phyloP scores from a whole-genome alignment of 352 stramenopile genomes.

The Pythium sp. region DNA sequence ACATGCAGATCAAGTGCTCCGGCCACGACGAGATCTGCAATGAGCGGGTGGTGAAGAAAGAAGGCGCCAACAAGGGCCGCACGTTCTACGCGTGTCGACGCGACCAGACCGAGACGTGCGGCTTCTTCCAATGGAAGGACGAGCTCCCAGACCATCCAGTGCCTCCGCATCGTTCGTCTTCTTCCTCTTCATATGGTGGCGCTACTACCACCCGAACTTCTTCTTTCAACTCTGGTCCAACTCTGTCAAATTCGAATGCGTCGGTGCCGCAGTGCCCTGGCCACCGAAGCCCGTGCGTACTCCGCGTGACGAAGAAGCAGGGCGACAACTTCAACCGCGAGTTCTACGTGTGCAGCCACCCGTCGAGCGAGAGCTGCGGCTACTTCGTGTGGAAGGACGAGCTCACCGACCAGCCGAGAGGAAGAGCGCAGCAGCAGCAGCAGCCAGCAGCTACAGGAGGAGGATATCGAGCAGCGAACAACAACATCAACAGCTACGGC shows the following conservation, averaged over 20 bases:
- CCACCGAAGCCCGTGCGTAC: constrained; percentile 39
- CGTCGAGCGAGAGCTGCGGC: constrained; percentile 72
- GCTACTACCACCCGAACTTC: neutral
- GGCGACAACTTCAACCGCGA: constrained; percentile 88
- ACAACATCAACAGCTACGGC: neutral
- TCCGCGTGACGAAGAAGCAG: constrained; percentile 43
- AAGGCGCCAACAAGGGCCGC: constrained; percentile 66
- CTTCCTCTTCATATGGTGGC: neutral
- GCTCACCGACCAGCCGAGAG: constrained; percentile 3
- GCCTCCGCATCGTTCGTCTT: neutral
- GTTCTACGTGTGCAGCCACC: constrained; percentile 90
- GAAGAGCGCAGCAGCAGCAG: neutral
- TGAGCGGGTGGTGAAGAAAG: constrained; percentile 59
- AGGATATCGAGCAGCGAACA: neutral
- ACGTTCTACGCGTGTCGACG: constrained; percentile 58
- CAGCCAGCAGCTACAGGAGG: neutral
- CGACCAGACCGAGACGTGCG: constrained; percentile 56
- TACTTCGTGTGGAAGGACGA: constrained; percentile 94
- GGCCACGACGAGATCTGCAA: constrained; percentile 65
- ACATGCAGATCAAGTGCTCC: constrained; percentile 30
- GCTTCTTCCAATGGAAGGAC: constrained; percentile 79
- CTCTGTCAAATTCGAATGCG: neutral
- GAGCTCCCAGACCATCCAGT: constrained; percentile 23
- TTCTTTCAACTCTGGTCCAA: constrained; percentile 1
- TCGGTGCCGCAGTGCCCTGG: constrained; percentile 39